phyloP scores from a whole-genome alignment of 345 rosid genomes.

The Excoecaria agallocha region DNA sequence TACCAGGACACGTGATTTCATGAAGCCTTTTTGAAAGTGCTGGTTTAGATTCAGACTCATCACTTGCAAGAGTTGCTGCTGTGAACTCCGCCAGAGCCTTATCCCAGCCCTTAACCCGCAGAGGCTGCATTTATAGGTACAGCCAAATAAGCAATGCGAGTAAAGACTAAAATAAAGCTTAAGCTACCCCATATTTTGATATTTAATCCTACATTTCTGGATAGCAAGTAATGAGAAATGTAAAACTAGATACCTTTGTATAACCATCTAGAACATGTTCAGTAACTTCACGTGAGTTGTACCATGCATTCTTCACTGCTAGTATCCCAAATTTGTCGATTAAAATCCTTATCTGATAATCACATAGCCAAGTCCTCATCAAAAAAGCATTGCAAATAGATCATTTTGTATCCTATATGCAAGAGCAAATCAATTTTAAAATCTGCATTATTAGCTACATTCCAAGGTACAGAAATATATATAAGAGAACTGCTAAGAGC shows the following conservation, averaged over 20 bases:
- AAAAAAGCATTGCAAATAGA: neutral
- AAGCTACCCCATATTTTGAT: constrained; percentile 5
- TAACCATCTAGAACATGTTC: constrained; percentile 65
- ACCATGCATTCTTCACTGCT: constrained; percentile 72
- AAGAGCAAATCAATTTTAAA: neutral
- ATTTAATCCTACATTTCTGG: no score
- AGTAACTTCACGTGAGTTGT: constrained; percentile 50
- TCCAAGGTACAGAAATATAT: neutral
- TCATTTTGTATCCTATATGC: no score
- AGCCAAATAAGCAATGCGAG: constrained; percentile 5
- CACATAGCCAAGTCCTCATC: constrained; percentile 14
- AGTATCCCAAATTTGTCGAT: constrained; percentile 71
- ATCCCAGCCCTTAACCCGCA: constrained; percentile 74
- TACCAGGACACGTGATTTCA: constrained; percentile 77
- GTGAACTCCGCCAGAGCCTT: constrained; percentile 73
- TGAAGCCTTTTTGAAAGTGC: constrained; percentile 50
- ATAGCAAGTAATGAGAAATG: no score
- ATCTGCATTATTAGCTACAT: neutral
- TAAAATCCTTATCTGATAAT: constrained; percentile 55
- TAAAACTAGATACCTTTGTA: constrained; percentile 53
- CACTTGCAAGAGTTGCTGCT: constrained; percentile 52
- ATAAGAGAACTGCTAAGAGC: neutral
- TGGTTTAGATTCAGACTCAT: constrained; percentile 41
- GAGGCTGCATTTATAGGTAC: constrained; percentile 49
- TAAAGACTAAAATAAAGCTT: constrained; percentile 1